These are phyloP conservation scores for Metschnikowia anglica DNA, from an alignment of 805 yeast genomes.

Conservation along the genomic window DNA sequence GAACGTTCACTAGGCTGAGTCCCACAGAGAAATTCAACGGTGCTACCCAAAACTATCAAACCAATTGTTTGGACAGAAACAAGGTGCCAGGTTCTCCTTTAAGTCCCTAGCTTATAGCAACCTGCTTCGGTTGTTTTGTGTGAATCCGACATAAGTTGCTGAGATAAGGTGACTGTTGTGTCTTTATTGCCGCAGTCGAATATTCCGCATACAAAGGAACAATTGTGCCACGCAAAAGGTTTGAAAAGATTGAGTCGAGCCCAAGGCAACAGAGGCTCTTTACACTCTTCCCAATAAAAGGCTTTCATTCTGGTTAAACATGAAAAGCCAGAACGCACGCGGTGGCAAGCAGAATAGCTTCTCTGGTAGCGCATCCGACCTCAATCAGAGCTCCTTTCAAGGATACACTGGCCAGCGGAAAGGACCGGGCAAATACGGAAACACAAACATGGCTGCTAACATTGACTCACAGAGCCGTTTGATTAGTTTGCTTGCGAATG, in stretches of 20 bases:
- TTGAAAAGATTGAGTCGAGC: too few relatives aligned
- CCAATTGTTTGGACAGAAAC: too few relatives aligned
- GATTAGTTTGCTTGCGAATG: slow-evolving; percentile 17
- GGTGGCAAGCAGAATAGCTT: slow-evolving; percentile 12
- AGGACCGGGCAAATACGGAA: not conserved
- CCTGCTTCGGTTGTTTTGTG: too few relatives aligned
- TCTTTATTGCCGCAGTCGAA: too few relatives aligned
- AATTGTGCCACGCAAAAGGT: too few relatives aligned
- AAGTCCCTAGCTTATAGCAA: too few relatives aligned
- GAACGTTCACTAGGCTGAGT: slow-evolving; percentile 1
- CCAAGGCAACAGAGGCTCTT: not conserved
- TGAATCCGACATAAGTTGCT: too few relatives aligned
- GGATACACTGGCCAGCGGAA: slow-evolving; percentile 8
- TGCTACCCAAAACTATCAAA: too few relatives aligned
- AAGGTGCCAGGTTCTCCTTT: too few relatives aligned
- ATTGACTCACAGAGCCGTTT: slow-evolving; percentile 6
- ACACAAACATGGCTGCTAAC: not conserved
- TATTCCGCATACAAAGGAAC: too few relatives aligned
- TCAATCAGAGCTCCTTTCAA: slow-evolving; percentile 1
- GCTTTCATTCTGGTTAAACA: not conserved
- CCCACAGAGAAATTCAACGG: not conserved
- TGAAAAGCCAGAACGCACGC: slow-evolving; percentile 14
- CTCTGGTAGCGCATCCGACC: not conserved
- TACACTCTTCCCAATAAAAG: not conserved
- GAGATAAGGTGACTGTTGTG: too few relatives aligned